These are phyloP conservation scores for Boechera retrofracta DNA, from an alignment of 345 rosid species.

Conservation along the genomic window DNA sequence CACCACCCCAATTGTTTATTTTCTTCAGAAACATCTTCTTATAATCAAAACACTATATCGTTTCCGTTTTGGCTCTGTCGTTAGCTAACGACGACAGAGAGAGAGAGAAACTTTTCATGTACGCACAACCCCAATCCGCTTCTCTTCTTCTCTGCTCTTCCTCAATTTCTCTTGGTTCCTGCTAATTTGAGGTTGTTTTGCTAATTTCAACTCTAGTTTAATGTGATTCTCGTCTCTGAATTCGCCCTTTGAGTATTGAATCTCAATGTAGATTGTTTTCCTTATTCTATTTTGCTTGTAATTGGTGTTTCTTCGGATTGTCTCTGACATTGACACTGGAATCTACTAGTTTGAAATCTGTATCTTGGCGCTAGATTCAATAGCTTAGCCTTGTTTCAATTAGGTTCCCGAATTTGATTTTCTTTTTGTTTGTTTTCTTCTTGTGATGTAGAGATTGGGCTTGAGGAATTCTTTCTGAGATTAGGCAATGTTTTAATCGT, in stretches of 20 bases:
- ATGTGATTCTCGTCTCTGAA: conserved; percentile 14
- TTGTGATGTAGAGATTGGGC: conserved; percentile 11
- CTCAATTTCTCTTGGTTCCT: background rate
- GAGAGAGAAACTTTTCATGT: conserved; percentile 17
- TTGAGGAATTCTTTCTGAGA: conserved; percentile 1
- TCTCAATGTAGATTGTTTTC: conserved; percentile 5
- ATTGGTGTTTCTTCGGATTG: background rate
- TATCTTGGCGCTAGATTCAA: conserved; percentile 2
- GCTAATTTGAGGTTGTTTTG: conserved; percentile 5
- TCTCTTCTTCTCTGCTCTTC: conserved; percentile 18
- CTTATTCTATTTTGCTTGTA: background rate
- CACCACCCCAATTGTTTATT: conserved; percentile 60
- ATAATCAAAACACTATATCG: background rate
- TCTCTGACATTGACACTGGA: background rate
- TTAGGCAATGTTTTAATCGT: conserved; percentile 47
- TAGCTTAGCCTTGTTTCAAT: conserved; percentile 7
- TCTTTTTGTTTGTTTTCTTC: background rate
- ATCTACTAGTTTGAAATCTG: background rate
- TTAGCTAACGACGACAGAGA: background rate
- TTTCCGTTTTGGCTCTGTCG: conserved; percentile 19
- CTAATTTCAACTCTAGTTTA: background rate
- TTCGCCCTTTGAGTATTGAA: conserved; percentile 6
- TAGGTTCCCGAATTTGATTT: conserved; percentile 13
- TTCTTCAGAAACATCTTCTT: rapidly evolving
- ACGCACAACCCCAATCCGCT: conserved; percentile 54